A percentile compares a stretch with the other conserved stretches of the same genome.
phyloP scores from a whole-genome alignment of 495 filamentous ascomycete species.

The Filosporella fistucella region DNA sequence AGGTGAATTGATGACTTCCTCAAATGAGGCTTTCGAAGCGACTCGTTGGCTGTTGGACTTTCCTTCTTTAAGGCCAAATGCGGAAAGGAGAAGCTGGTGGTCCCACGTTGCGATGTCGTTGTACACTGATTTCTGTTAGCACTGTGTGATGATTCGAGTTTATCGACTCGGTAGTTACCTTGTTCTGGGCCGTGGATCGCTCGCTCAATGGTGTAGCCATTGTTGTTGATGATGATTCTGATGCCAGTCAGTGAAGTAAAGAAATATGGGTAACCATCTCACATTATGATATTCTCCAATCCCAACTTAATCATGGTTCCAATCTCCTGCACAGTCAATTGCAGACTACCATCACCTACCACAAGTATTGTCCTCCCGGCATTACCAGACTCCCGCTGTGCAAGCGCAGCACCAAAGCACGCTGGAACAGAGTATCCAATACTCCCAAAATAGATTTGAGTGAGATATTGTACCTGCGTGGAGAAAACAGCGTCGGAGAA shows the following conservation, averaged over 20 bases:
- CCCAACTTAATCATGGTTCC: conserved; percentile 1
- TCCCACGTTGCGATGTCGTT: no score
- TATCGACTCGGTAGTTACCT: conserved; percentile 43
- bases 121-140: conserved; percentile 20
- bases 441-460: conserved; percentile 33
- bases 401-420: conserved; percentile 30
- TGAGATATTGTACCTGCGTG: conserved; percentile 23
- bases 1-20: conserved; percentile 16
- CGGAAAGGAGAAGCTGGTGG: no score
- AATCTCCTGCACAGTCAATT: conserved; percentile 34
- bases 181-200: conserved; percentile 41
- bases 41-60: conserved; percentile 34
- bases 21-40: conserved; percentile 31
- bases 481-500: conserved; percentile 28
- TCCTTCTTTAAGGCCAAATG: conserved; percentile 27
- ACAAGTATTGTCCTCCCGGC: conserved; percentile 30
- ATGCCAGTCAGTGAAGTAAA: no score
- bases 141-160: conserved; percentile 35
- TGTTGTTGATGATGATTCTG: conserved; percentile 48
- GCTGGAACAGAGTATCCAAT: conserved; percentile 38
- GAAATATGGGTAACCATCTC: no score
- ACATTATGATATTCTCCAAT: conserved; percentile 20
- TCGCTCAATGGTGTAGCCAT: conserved; percentile 49
- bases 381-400: conserved; percentile 23
- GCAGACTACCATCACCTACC: conserved; percentile 36